Percentiles rank a stretch among this genome's conserved stretches.
These are phyloP conservation scores for Laburnicola sp. DNA, from an alignment of 2,329 filamentous ascomycete species.

Conservation along the genomic window DNA sequence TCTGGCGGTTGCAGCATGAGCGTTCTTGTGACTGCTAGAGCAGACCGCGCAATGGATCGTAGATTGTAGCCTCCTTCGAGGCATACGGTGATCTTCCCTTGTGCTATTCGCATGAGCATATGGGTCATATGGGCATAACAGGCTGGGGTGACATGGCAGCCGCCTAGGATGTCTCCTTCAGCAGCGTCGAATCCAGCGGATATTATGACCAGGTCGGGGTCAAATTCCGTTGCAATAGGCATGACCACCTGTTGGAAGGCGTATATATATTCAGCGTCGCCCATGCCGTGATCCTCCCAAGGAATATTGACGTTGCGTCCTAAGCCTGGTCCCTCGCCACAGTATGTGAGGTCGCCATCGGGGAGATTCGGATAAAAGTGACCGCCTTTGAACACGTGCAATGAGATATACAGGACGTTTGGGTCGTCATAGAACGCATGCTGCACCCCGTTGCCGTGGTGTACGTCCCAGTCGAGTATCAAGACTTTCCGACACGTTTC, in stretches of 20 bases:
- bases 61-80: slow-evolving; percentile 97
- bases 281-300: slow-evolving; percentile 75
- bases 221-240: slow-evolving; percentile 91
- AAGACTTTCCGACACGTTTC: slow-evolving; percentile 83
- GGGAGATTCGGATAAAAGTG: slow-evolving; percentile 75
- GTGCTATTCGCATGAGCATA: slow-evolving; percentile 94
- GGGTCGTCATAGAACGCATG: slow-evolving; percentile 95
- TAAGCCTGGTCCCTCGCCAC: slow-evolving; percentile 59
- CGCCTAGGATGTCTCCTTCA: slow-evolving; percentile 87
- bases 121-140: slow-evolving; percentile 99
- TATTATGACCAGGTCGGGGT: slow-evolving; percentile 92
- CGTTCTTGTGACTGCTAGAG: slow-evolving; percentile 85
- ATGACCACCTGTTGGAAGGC: slow-evolving; percentile 96
- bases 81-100: slow-evolving; percentile 87
- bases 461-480: slow-evolving; percentile 86
- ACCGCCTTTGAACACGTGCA: slow-evolving; percentile 85
- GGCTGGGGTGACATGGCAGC: slow-evolving; percentile 85
- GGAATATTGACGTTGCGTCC: slow-evolving; percentile 71
- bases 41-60: slow-evolving; percentile 86
- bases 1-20: slow-evolving; percentile 93
- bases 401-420: slow-evolving; percentile 91
- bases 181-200: slow-evolving; percentile 96
- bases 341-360: slow-evolving; percentile 63
- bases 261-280: slow-evolving; percentile 93
- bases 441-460: slow-evolving; percentile 88